Evolutionary conservation across 768 basidiomycete species (phyloP), one percentile per base, ranked within the genome.

Genomic region (Boletales sp.): DNA sequence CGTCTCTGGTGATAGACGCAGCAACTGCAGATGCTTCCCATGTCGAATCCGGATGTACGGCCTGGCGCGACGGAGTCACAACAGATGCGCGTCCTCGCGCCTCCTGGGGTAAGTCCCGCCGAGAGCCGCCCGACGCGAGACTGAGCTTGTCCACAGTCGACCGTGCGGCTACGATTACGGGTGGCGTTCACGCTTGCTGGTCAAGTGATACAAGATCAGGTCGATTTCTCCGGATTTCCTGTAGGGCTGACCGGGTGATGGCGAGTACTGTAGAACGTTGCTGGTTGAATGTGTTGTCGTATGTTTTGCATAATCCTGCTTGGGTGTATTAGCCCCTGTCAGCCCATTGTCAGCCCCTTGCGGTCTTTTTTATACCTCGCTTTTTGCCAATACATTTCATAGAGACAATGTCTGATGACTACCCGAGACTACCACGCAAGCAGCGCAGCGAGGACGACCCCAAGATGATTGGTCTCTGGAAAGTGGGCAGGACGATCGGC

Each of bases 21-120:
- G 70, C 94, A 97, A 66, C 69, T 99, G 48, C 94, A 97, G 67
- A 99, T 99, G 95, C 76, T 93, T 50, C 92, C 95, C 7, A 97
- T 98, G 88, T 93, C 93, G 6, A 93, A 86, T 67, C 76, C 86
- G 11, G 86, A 81, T 45, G 77, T 99, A 38, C 72, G 70, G 31
- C 85, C 90, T 0, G 91, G 93, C 2, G 72, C 82, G 9, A 79
- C 82, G 14, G 95, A 98, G 68, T 95, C 94, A 10, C 97, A 98
- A 65, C 92, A 95, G 65, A 87, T 99, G 89, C 81, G 93, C 10
- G 83, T 99, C 35, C 76, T 90, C 27, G 91, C 93, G 11, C 93
- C 92, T 4, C 77, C 78, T 8, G 94, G 94, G 32, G 94, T 94
- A 62, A 69, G 90, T 46, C 24, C 31, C 13, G 7, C 37, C 21